Evolutionary conservation across 179 eudicot genomes (phyloP).

Genomic region (Beta macrorhiza): DNA sequence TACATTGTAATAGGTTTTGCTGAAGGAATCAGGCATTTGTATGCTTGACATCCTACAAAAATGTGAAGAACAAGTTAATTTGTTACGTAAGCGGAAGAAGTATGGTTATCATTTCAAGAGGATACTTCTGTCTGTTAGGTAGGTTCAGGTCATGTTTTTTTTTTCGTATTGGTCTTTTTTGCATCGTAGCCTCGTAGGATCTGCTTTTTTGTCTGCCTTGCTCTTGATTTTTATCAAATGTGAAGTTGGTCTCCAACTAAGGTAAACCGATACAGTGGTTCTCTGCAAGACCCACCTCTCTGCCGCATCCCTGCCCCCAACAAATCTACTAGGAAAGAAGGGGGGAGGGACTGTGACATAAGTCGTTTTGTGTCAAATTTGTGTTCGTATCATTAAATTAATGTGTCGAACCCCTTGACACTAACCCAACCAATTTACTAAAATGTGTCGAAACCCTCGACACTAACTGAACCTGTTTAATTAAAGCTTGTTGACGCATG

Average conservation of each 20-base stretch:
- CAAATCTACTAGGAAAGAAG: not conserved
- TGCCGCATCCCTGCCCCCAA: not conserved
- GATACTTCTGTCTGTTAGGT: conserved; percentile 67
- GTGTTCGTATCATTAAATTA: too few species aligned
- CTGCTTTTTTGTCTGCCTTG: not conserved
- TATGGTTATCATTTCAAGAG: conserved; percentile 61
- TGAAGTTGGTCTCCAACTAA: not conserved
- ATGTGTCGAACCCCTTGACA: too few species aligned
- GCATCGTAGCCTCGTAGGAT: not conserved
- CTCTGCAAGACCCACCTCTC: not conserved
- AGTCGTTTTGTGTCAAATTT: too few species aligned
- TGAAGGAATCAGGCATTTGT: conserved; percentile 50
- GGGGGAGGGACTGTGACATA: not conserved
- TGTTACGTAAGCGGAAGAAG: conserved; percentile 63
- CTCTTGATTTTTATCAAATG: not conserved
- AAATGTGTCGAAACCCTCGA: too few species aligned
- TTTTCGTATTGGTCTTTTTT: not conserved
- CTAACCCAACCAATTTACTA: too few species aligned
- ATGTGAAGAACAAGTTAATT: conserved; percentile 58
- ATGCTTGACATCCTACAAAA: conserved; percentile 57
- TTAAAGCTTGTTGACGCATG: too few species aligned
- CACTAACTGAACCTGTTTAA: too few species aligned
- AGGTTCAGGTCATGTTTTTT: conserved; percentile 19
- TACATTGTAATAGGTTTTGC: conserved; percentile 38
- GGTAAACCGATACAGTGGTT: not conserved